phyloP scores from a whole-genome alignment of 2,329 filamentous ascomycete genomes.

The Scopulariopsis brevicaulis region DNA sequence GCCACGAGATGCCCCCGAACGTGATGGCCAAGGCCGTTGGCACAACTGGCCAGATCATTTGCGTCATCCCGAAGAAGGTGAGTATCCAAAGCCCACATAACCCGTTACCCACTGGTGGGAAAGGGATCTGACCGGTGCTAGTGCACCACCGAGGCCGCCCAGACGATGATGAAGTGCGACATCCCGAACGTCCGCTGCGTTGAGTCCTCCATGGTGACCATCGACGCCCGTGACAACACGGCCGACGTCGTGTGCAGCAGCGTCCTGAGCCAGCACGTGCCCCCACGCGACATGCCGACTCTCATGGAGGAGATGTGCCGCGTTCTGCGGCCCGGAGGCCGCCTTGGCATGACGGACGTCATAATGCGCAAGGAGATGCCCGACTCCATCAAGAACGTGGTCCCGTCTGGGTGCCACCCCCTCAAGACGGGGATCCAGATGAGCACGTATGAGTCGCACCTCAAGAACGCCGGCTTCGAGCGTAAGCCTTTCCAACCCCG shows the following conservation, averaged over 20 bases:
- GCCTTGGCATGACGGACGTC: neutral
- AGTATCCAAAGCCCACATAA: neutral
- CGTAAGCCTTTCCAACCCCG: neutral
- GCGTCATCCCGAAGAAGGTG: neutral
- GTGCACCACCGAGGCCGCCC: neutral
- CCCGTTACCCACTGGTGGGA: neutral
- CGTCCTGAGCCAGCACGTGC: neutral
- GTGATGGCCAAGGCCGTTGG: neutral
- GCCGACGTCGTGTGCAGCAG: neutral
- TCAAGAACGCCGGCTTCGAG: neutral
- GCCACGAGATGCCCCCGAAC: neutral
- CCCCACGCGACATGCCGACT: neutral
- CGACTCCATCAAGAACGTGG: neutral
- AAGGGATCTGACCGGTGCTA: neutral
- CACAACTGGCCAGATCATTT: neutral
- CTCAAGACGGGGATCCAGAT: neutral
- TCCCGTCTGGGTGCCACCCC: neutral
- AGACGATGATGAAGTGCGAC: neutral
- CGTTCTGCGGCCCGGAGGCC: constrained; percentile 1
- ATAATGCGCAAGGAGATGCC: constrained; percentile 1
- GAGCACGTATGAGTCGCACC: neutral
- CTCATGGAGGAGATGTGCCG: neutral
- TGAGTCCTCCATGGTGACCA: neutral
- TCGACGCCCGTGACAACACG: neutral
- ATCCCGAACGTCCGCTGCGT: neutral